phyloP scores from a whole-genome alignment of 2,329 filamentous ascomycete genomes.

The Pezicula radicicola region DNA sequence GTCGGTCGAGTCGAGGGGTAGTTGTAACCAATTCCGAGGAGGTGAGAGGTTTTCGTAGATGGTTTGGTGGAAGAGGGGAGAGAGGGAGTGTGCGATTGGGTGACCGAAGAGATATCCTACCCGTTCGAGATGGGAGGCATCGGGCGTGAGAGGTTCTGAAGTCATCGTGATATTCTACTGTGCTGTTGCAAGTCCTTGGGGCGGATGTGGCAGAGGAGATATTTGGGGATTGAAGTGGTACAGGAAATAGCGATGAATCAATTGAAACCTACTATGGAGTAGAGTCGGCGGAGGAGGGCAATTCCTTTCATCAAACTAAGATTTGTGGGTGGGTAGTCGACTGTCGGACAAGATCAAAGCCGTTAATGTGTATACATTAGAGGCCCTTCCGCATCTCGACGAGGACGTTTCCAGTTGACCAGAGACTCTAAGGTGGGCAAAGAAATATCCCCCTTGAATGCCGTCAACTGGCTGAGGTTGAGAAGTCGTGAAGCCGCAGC shows the following conservation, averaged over 20 bases:
- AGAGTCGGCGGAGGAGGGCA: background rate
- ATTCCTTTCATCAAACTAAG: background rate
- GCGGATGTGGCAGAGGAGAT: too few species aligned
- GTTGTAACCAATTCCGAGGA: slow-evolving; percentile 44
- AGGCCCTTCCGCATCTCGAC: background rate
- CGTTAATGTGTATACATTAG: background rate
- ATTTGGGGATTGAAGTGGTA: too few species aligned
- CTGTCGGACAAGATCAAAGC: background rate
- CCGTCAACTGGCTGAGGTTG: background rate
- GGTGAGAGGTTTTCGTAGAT: slow-evolving; percentile 45
- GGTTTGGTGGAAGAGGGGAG: slow-evolving; percentile 49
- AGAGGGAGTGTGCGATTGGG: slow-evolving; percentile 51
- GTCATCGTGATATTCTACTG: slow-evolving; percentile 1
- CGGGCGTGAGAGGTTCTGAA: slow-evolving; percentile 3
- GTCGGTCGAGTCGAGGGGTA: slow-evolving; percentile 49
- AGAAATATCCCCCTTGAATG: background rate
- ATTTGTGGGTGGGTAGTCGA: background rate
- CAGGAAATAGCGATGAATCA: too few species aligned
- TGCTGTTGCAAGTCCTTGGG: background rate
- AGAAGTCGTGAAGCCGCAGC: background rate
- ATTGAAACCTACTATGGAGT: background rate
- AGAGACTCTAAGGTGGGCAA: background rate
- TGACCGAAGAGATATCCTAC: slow-evolving; percentile 45
- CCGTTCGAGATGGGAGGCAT: slow-evolving; percentile 12
- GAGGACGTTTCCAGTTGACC: background rate